phyloP scores from a whole-genome alignment of 78 protist species.

The Dictyostelium intermedium region DNA sequence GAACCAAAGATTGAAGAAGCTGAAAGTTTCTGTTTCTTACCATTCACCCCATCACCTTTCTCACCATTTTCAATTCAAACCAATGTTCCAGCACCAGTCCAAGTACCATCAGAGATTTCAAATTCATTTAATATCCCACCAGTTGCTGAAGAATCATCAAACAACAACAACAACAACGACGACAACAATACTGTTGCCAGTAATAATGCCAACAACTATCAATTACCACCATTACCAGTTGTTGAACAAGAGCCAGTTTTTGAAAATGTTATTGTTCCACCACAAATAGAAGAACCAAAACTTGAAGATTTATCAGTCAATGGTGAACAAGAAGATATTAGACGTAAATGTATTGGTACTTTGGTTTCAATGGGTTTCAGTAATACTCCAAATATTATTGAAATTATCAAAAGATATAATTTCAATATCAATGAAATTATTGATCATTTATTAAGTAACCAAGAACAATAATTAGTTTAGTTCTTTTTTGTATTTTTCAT shows the following conservation, averaged over 20 bases:
- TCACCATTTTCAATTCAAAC: slow-evolving; percentile 3
- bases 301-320: background rate
- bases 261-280: background rate
- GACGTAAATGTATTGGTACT: slow-evolving; percentile 35
- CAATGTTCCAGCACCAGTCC: slow-evolving; percentile 27
- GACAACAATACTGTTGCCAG: background rate
- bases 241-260: background rate
- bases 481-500: background rate
- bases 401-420: slow-evolving; percentile 41
- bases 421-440: slow-evolving; percentile 49
- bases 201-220: background rate
- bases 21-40: slow-evolving; percentile 8
- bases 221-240: background rate
- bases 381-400: slow-evolving; percentile 7
- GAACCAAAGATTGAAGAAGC: slow-evolving; percentile 21
- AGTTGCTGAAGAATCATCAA: background rate
- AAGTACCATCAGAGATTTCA: slow-evolving; percentile 20
- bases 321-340: slow-evolving; percentile 26
- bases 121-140: background rate
- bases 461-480: background rate
- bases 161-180: background rate
- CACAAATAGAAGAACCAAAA: slow-evolving; percentile 11
- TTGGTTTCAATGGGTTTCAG: slow-evolving; percentile 68
- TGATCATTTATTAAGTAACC: slow-evolving; percentile 29
- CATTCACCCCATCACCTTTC: slow-evolving; percentile 11